A percentile compares a stretch with the other conserved stretches of the same genome.
Conservation (phyloP, 2,329 filamentous ascomycete genomes). For the Coniella vitis region DNA sequence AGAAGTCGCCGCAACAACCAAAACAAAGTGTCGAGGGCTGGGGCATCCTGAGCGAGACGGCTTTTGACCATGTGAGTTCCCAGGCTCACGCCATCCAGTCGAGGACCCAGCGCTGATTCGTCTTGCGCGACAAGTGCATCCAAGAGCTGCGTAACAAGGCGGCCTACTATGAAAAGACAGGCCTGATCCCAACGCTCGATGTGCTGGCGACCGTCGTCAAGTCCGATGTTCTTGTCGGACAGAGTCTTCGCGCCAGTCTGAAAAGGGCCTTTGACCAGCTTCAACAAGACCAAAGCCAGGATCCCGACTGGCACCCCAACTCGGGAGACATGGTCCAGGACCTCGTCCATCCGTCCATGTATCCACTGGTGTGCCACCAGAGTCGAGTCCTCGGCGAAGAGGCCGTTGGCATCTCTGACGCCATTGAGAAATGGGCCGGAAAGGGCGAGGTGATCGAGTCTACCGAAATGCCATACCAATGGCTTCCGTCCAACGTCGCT, state of each 20-base stretch:
- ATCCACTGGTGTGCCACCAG: constrained; percentile 40
- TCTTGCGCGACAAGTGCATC: constrained; percentile 3
- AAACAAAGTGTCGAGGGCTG: neutral
- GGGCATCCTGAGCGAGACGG: constrained; percentile 26
- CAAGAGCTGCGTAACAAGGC: constrained; percentile 16
- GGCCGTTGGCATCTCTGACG: neutral
- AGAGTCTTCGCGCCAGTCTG: constrained; percentile 9
- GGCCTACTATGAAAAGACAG: constrained; percentile 6
- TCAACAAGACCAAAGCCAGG: constrained; percentile 30
- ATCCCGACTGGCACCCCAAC: constrained; percentile 45
- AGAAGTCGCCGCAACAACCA: neutral
- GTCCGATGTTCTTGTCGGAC: constrained; percentile 5
- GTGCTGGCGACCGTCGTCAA: constrained; percentile 7
- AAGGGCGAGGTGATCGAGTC: constrained; percentile 4
- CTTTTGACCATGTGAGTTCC: constrained; percentile 12
- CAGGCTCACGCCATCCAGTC: too few species aligned
- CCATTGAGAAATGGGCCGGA: constrained; percentile 8
- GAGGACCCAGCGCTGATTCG: neutral
- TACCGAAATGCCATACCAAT: constrained; percentile 10
- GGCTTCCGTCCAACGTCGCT: constrained; percentile 17
- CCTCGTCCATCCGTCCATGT: constrained; percentile 48
- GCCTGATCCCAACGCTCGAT: constrained; percentile 10
- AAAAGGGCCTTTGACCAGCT: constrained; percentile 22
- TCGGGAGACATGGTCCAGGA: constrained; percentile 43
- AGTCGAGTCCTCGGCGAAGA: constrained; percentile 22